A percentile compares a stretch with the other conserved stretches of the same genome.
Evolutionary conservation across 78 protist species (phyloP).

Genomic region (Speleostelium caveatum): DNA sequence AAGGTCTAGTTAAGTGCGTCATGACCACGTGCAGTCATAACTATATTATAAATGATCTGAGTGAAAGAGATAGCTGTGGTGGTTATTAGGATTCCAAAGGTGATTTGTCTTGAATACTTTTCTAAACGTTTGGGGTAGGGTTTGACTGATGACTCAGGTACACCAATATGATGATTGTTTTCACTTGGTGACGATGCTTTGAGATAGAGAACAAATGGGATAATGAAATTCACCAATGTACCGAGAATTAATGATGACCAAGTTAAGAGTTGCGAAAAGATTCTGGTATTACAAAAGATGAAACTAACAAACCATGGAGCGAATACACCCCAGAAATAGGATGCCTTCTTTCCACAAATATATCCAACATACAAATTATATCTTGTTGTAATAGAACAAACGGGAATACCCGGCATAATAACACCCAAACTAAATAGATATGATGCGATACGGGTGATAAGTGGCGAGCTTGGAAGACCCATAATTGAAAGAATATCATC

Average conservation of each 20-base stretch:
- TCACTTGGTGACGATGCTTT: not conserved
- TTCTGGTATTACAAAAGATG: constrained; percentile 42
- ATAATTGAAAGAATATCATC: constrained; percentile 36
- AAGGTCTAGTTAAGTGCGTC: constrained; percentile 10
- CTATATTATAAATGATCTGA: constrained; percentile 34
- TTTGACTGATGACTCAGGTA: not conserved
- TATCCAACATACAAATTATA: constrained; percentile 50
- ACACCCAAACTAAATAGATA: constrained; percentile 44
- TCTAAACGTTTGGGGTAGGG: constrained; percentile 19
- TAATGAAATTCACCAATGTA: constrained; percentile 14
- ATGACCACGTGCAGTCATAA: constrained; percentile 4
- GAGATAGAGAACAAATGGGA: constrained; percentile 41
- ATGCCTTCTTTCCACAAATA: constrained; percentile 46
- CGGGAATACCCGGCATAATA: constrained; percentile 48
- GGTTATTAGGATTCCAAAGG: not conserved
- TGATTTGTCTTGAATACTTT: constrained; percentile 15
- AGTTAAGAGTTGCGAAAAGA: constrained; percentile 29
- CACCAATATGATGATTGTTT: not conserved
- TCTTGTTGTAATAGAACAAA: constrained; percentile 47
- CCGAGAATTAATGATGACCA: constrained; percentile 49
- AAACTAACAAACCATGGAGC: constrained; percentile 54
- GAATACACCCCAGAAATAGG: constrained; percentile 60
- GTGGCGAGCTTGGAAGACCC: constrained; percentile 18
- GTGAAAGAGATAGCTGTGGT: not conserved
- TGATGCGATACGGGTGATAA: constrained; percentile 10